Conservation (phyloP, 202 grass and related monocot species). For the Digitaria exilis region DNA sequence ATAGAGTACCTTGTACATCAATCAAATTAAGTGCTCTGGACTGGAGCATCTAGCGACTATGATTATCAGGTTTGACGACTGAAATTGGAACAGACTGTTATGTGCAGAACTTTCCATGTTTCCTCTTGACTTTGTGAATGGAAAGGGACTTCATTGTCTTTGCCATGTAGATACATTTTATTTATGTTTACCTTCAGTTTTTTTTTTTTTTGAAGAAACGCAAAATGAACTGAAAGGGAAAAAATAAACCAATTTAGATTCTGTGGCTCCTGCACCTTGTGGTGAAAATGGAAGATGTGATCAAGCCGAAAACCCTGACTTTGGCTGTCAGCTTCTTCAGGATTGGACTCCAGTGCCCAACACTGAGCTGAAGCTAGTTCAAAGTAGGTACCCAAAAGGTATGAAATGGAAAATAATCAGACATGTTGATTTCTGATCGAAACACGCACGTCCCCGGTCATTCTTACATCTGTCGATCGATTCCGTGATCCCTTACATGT, state of each 20-base stretch:
- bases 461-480: neutral
- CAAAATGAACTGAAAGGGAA: neutral
- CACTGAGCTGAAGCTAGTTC: neutral
- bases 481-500: neutral
- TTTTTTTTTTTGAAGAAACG: neutral
- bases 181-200: neutral
- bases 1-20: conserved; percentile 46
- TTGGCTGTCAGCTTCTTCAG: neutral
- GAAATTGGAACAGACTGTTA: neutral
- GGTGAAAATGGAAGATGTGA: neutral
- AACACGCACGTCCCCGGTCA: neutral
- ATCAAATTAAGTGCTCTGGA: conserved; percentile 27
- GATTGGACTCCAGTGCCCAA: neutral
- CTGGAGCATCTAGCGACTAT: conserved; percentile 21
- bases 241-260: neutral
- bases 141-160: neutral
- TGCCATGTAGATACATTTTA: neutral
- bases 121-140: neutral
- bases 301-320: neutral
- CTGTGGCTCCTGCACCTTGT: neutral
- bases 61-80: conserved; percentile 28
- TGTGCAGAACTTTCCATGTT: conserved; percentile 11
- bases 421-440: neutral
- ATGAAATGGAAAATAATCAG: neutral
- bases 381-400: neutral